These are phyloP conservation scores for Mycena latifolia DNA, from an alignment of 768 basidiomycete species.

Conservation along the genomic window DNA sequence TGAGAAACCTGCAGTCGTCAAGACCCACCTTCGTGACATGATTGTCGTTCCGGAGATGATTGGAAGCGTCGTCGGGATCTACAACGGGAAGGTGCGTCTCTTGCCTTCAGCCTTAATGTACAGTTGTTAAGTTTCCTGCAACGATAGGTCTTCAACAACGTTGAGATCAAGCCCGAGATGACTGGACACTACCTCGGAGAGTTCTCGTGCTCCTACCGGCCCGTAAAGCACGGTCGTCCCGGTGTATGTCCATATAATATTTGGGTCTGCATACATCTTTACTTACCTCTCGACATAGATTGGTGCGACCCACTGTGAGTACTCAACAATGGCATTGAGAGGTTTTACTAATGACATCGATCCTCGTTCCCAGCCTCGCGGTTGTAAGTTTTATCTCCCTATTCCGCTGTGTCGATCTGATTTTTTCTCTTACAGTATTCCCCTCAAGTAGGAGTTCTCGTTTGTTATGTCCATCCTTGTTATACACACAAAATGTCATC, in stretches of 20 bases:
- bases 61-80: constrained; percentile 97
- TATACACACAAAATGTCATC: constrained; percentile 34
- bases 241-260: constrained; percentile 81
- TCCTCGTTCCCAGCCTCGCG: constrained; percentile 69
- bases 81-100: constrained; percentile 90
- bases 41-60: constrained; percentile 99
- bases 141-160: constrained; percentile 87
- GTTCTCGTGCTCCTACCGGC: constrained; percentile 97
- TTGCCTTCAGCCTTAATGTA: background rate
- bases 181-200: constrained; percentile 99
- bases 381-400: constrained; percentile 64
- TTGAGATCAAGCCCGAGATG: constrained; percentile 99
- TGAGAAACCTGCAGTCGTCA: constrained; percentile 98
- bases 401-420: constrained; percentile 1
- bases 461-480: constrained; percentile 37
- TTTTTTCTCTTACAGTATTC: constrained; percentile 67
- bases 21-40: constrained; percentile 99
- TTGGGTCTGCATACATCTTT: background rate
- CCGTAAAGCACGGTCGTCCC: constrained; percentile 99
- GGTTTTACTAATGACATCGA: constrained; percentile 23
- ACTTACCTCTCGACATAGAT: constrained; percentile 61
- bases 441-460: constrained; percentile 85
- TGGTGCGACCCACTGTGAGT: constrained; percentile 91
- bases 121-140: background rate
- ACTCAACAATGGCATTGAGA: background rate